Conservation (phyloP, 345 rosid species). For the Melaleuca alternifolia region DNA sequence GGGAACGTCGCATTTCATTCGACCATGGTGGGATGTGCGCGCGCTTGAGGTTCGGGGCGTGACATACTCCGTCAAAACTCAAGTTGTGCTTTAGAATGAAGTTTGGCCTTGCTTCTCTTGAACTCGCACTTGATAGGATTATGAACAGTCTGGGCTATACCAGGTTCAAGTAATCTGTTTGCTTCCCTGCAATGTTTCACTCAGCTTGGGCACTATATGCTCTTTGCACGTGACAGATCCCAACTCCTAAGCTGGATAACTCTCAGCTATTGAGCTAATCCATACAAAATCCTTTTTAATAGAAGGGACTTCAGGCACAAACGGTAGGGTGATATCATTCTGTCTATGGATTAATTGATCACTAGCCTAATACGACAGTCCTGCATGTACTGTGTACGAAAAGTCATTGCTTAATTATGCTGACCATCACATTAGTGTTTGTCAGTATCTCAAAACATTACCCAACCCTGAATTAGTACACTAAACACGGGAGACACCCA, state of each 20-base stretch:
- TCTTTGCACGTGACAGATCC: not conserved
- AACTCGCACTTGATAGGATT: not conserved
- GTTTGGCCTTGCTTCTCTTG: not conserved
- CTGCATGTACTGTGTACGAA: not conserved
- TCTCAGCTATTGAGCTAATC: not conserved
- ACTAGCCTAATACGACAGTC: not conserved
- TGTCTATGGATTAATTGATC: not conserved
- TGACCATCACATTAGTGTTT: not conserved
- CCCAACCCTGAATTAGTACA: not conserved
- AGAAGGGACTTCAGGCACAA: not conserved
- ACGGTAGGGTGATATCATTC: not conserved
- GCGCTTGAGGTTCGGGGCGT: too few relatives aligned
- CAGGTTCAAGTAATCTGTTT: not conserved
- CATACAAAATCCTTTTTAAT: not conserved
- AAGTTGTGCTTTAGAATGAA: not conserved
- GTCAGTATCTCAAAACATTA: not conserved
- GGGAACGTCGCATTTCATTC: too few relatives aligned
- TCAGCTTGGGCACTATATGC: not conserved
- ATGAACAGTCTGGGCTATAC: not conserved
- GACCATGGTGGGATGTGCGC: too few relatives aligned
- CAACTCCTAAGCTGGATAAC: not conserved
- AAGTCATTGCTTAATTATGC: not conserved
- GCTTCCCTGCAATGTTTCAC: not conserved
- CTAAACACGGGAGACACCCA: not conserved
- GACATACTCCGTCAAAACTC: not conserved